Evolutionary conservation across 2,329 filamentous ascomycete species (phyloP).

Genomic region (Diaporthe eres): DNA sequence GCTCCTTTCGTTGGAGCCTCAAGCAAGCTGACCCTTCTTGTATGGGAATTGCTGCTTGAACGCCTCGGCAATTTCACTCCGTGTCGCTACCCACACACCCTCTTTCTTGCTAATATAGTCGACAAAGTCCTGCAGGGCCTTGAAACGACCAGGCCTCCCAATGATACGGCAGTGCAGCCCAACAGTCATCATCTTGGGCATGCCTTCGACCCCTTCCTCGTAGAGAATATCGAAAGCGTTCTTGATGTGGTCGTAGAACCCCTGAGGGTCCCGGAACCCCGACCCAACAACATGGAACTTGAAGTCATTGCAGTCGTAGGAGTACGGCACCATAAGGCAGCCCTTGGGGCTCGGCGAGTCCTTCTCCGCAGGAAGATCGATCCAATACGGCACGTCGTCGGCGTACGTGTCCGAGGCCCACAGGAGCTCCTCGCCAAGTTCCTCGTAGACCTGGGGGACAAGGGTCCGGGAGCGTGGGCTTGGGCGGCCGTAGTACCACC

Average conservation of each 20-base stretch:
- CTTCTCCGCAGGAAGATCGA: constrained; percentile 64
- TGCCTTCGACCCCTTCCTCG: constrained; percentile 62
- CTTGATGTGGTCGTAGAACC: constrained; percentile 63
- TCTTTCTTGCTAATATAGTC: constrained; percentile 67
- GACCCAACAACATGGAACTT: constrained; percentile 56
- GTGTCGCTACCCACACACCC: constrained; percentile 67
- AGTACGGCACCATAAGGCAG: constrained; percentile 68
- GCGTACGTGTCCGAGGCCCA: constrained; percentile 67
- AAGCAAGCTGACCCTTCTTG: constrained; percentile 55
- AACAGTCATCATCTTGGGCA: constrained; percentile 71
- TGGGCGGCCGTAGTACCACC: constrained; percentile 64
- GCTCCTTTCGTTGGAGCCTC: background rate
- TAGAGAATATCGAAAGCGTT: constrained; percentile 68
- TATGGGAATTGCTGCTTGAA: constrained; percentile 65
- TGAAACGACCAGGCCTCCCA: constrained; percentile 65
- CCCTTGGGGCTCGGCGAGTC: constrained; percentile 57
- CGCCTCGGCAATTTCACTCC: constrained; percentile 65
- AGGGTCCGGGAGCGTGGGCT: constrained; percentile 61
- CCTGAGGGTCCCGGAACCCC: constrained; percentile 60
- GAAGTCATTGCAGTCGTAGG: constrained; percentile 69
- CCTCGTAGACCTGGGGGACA: constrained; percentile 64
- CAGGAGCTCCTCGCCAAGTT: constrained; percentile 64
- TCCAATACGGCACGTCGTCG: constrained; percentile 70
- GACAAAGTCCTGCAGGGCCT: constrained; percentile 65
- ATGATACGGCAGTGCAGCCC: constrained; percentile 67